phyloP scores from a whole-genome alignment of 345 rosid species.

The Citrus hindsii region DNA sequence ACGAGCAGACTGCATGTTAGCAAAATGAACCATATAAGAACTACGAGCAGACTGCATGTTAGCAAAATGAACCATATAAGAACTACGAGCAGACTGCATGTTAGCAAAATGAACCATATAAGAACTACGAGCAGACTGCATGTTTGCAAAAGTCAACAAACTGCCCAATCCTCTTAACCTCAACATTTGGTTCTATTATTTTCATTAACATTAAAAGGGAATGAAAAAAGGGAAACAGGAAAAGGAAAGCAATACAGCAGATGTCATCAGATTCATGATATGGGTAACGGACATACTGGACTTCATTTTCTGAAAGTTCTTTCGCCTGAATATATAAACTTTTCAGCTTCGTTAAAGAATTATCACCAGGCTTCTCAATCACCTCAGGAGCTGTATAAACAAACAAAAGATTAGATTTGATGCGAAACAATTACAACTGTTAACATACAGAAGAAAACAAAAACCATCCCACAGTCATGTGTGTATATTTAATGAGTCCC shows the following conservation, averaged over 20 bases:
- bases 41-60: background rate
- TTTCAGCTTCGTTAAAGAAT: conserved; percentile 59
- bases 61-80: background rate
- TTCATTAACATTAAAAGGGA: background rate
- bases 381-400: conserved; percentile 76
- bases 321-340: conserved; percentile 58
- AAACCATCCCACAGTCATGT: background rate
- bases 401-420: conserved; percentile 17
- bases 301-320: conserved; percentile 88
- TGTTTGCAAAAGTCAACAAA: background rate
- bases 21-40: background rate
- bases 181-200: background rate
- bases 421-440: conserved; percentile 2
- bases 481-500: background rate
- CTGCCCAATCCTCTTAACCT: background rate
- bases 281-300: conserved; percentile 39
- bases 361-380: conserved; percentile 90
- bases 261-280: background rate
- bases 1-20: background rate
- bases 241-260: background rate
- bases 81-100: background rate
- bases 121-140: background rate
- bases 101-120: background rate
- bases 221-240: background rate
- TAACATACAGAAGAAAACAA: background rate